A percentile compares a stretch with the other conserved stretches of the same genome.
phyloP scores from a whole-genome alignment of 306 rosid genomes.

The Clitoria ternatea region DNA sequence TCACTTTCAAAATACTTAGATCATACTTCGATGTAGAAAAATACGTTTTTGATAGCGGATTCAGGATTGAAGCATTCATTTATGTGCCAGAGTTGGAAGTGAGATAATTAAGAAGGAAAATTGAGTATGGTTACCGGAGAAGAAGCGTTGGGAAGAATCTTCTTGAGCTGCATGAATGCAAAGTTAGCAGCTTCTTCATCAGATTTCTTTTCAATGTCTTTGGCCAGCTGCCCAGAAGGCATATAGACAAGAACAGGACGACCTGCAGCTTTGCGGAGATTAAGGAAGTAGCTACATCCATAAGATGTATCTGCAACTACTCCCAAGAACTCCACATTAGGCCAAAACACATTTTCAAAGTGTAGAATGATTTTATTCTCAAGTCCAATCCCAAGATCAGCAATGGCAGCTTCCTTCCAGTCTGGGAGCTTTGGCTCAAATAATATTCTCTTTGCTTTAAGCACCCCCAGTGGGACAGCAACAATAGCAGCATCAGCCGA shows the following conservation, averaged over 20 bases:
- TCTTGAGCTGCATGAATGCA: conserved; percentile 74
- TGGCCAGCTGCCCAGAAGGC: conserved; percentile 99
- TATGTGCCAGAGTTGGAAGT: neutral
- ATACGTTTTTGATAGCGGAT: neutral
- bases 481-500: conserved; percentile 84
- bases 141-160: conserved; percentile 91
- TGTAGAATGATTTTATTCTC: conserved; percentile 90
- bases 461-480: conserved; percentile 91
- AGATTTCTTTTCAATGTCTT: conserved; percentile 94
- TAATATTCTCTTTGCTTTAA: conserved; percentile 62
- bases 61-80: neutral
- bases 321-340: conserved; percentile 96
- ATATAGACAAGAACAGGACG: conserved; percentile 91
- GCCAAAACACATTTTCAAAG: conserved; percentile 93
- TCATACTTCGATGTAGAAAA: neutral
- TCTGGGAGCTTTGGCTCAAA: conserved; percentile 97
- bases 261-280: conserved; percentile 96
- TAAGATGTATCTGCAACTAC: conserved; percentile 95
- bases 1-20: neutral
- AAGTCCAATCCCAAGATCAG: conserved; percentile 85
- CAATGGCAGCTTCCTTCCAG: conserved; percentile 92
- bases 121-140: conserved; percentile 54
- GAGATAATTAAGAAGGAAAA: neutral
- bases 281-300: conserved; percentile 93
- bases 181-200: conserved; percentile 95